Base-by-base conservation (phyloP, 176 grass and related monocot species). In the Zoysia pacifica region DNA sequence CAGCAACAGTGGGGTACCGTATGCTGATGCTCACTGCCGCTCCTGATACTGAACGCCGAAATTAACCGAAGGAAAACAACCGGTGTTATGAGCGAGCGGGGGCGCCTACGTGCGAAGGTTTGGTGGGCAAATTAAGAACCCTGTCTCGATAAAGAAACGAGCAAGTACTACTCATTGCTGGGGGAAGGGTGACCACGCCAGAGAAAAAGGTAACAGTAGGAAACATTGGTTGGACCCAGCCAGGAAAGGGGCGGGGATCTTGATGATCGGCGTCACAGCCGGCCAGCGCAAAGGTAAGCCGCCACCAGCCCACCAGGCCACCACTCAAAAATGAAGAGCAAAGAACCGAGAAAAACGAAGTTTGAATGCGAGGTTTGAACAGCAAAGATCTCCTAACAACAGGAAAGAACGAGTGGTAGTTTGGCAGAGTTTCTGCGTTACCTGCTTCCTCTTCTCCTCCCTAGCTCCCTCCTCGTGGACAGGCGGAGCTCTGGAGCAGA, bases 191-290 rank as follows among this genome's bases (percentile, higher is more conserved):
- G 78, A 66, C 87, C 42, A 73, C 67, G 78, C 49, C 78, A 71
- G 82, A 65, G 13, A 41, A 85, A 89, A 82, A 81, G 77, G 82
- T 13, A 52, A 85, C 87, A 85, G 82, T 80, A 66, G 77, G 77
- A 81, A 89, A 81, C 87, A 85, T 82, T 62, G 78, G 73, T 69
- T 72, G 82, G 82, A 89, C 87, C 87, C 59, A 19, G 36, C 37
- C 36, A 10, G 48, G 52, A 73, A 59, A 63, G 69, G 67, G 78
- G 0, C 63, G 82, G 78, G 49, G 87, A 89, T 78, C 82, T 82
- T 61, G 70, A 89, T 82, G 87, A 89, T 89, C 87, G 20, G 48
- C 66, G 58, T 9, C 66, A 44, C 72, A 48, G 2, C 72, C 76
- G 75, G 70, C 48, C 54, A 40, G 74, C 82, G 43, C 81, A 53